Conservation (phyloP, 805 yeast species). For the Cephaloascus albidus region DNA sequence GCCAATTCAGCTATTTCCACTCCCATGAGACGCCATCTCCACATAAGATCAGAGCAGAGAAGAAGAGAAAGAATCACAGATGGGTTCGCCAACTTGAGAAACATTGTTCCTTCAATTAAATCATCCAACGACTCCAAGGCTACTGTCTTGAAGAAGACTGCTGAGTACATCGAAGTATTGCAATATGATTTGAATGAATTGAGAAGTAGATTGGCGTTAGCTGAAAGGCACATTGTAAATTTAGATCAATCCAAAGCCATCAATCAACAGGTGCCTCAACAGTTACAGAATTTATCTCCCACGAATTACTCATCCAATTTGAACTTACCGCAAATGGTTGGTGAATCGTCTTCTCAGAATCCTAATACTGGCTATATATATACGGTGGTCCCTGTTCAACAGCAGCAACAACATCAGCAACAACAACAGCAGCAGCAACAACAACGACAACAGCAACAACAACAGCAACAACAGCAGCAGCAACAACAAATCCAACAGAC, state of each 20-base stretch:
- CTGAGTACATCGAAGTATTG: constrained; percentile 28
- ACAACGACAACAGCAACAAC: background rate
- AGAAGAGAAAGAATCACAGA: constrained; percentile 35
- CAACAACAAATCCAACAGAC: too few relatives aligned
- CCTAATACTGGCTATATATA: too few relatives aligned
- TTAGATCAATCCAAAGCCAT: background rate
- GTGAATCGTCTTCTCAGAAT: too few relatives aligned
- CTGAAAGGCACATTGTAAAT: constrained; percentile 7
- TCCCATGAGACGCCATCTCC: background rate
- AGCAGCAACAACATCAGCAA: background rate
- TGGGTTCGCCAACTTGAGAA: constrained; percentile 28
- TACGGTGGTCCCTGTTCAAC: background rate
- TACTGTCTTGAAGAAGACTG: constrained; percentile 28
- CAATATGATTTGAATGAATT: constrained; percentile 17
- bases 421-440: background rate
- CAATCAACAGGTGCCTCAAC: too few relatives aligned
- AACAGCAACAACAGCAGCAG: background rate
- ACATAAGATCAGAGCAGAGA: background rate
- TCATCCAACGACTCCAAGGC: constrained; percentile 37
- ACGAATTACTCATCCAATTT: too few relatives aligned
- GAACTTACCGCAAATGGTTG: too few relatives aligned
- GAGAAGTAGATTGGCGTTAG: constrained; percentile 7
- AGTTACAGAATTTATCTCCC: background rate
- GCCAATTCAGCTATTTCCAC: background rate
- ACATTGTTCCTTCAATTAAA: constrained; percentile 28